Base-by-base conservation (phyloP, 306 rosid species). In the Quercus gilva region DNA sequence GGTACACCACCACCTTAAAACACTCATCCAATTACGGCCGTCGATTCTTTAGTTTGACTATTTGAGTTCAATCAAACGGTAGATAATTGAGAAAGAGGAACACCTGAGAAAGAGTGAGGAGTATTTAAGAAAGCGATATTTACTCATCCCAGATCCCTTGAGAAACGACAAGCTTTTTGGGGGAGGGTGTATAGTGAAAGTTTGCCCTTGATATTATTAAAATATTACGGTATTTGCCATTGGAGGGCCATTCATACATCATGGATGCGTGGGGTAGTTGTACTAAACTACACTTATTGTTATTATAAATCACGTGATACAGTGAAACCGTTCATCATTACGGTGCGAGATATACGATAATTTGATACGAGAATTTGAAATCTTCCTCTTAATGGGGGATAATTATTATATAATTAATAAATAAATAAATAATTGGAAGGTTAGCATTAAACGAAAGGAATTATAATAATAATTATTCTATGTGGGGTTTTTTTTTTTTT, bases 151-250 rank as follows among this genome's bases (percentile, higher is more conserved):
- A 82, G 87, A 90, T 89, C 91, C 90, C 82, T 64, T 65, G 59
- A 79, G 74, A 82, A 84, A 92, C 92, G 94, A 89, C 98, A 87
- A 87, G 82, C 74, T 86, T 85, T 82, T 61, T 71, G 2, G 84
- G 2, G 84, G 81, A 59, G 18, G 71, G 80, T 71, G 67, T 78
- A 75, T 20, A 1, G 45, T 0, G 2, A 51, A 65, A 7, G 2
- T 17, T 77, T 88, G 33, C 83, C 93, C 88, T 63, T 33, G 19
- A 19, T 70, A 8, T 80, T 83, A 5, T 13, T 0, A 0, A 2
- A 55, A 23, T 83, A 83, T 90, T 92, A 90, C 98, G 64, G 41
- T n/a, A 0, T 0, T 0, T 89, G 90, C 98, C 98, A 87, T 65
- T 35, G 7, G 12, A 2, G 45, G 71, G 79, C 69, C 86, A 71